Percentiles rank a stretch among this genome's conserved stretches.
Evolutionary conservation across 768 basidiomycete species (phyloP).

Genomic region (Calvatia gigantea): DNA sequence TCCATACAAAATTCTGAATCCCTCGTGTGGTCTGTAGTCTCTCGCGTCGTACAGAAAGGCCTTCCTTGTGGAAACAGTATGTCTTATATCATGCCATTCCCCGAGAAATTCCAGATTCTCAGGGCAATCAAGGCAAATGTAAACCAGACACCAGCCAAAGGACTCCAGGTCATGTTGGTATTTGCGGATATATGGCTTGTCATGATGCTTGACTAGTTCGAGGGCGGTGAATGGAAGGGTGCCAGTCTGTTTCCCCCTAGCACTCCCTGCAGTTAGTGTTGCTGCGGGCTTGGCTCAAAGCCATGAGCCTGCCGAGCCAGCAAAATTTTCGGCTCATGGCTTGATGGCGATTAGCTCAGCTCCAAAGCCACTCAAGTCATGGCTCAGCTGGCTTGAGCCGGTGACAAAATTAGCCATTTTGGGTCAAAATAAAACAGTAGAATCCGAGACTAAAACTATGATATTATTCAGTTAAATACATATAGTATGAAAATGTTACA

Average conservation of each 20-base stretch:
- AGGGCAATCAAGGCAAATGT: background rate
- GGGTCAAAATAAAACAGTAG: too few species aligned
- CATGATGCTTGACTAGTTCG: background rate
- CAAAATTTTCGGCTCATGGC: background rate
- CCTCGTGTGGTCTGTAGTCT: background rate
- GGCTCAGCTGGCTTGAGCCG: too few species aligned
- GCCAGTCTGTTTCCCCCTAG: background rate
- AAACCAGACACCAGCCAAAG: background rate
- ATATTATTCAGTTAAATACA: too few species aligned
- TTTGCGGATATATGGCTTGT: background rate
- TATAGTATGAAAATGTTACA: too few species aligned
- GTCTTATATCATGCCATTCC: background rate
- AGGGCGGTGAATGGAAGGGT: background rate
- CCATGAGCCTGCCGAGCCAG: background rate
- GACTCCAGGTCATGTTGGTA: background rate
- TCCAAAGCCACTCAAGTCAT: too few species aligned
- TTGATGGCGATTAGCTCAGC: too few species aligned
- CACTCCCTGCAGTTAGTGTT: too few species aligned
- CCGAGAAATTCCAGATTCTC: background rate
- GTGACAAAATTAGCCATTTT: too few species aligned
- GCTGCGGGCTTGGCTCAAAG: too few species aligned
- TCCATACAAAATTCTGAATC: background rate
- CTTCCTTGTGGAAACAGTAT: accelerated
- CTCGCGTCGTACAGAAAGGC: background rate
- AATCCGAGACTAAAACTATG: too few species aligned